Conservation (phyloP, 2,329 filamentous ascomycete species). For the Neopestalotiopsis clavispora region DNA sequence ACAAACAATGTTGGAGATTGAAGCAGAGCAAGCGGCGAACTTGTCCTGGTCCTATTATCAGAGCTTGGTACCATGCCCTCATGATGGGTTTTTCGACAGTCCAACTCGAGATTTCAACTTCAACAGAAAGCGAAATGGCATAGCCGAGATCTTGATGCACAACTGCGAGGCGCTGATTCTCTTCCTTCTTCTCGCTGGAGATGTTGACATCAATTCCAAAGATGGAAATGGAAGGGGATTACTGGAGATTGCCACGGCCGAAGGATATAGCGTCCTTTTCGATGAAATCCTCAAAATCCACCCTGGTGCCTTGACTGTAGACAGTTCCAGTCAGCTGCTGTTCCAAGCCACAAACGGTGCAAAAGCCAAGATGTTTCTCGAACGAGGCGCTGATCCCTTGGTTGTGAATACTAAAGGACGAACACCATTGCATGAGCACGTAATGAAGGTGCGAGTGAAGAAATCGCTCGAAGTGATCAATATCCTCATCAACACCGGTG, state of each 20-base stretch:
- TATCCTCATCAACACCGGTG: background rate
- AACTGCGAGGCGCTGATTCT: background rate
- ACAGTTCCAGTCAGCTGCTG: background rate
- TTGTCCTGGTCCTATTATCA: background rate
- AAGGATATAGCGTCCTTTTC: background rate
- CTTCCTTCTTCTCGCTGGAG: background rate
- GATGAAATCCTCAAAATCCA: background rate
- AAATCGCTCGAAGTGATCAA: too few relatives aligned
- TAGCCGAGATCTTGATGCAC: too few relatives aligned
- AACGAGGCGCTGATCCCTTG: background rate
- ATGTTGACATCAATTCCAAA: background rate
- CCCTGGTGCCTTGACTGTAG: background rate
- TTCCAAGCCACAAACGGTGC: background rate
- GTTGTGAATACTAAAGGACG: background rate
- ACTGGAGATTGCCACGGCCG: background rate
- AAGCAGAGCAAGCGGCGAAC: background rate
- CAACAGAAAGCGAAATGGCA: background rate
- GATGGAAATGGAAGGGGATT: background rate
- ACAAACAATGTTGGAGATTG: background rate
- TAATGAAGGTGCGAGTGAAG: too few relatives aligned
- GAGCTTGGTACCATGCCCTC: background rate
- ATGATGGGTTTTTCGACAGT: background rate
- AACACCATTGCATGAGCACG: background rate
- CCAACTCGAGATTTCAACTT: background rate
- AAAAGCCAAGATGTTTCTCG: background rate